phyloP scores from a whole-genome alignment of 2,329 filamentous ascomycete genomes.

The Monilinia fructigena region DNA sequence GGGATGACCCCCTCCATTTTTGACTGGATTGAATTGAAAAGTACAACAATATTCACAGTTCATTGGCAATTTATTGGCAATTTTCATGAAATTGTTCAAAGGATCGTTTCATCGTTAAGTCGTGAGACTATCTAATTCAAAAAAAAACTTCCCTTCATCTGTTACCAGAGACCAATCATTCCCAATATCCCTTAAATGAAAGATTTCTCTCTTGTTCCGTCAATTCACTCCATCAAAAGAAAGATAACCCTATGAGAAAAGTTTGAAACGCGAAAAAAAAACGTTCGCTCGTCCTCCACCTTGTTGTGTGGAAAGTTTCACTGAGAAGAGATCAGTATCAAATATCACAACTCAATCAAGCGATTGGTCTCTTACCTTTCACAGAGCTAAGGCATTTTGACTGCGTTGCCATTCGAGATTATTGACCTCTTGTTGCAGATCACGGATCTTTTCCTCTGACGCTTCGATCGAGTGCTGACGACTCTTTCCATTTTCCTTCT shows the following conservation, averaged over 20 bases:
- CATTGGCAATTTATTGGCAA: conserved; percentile 22
- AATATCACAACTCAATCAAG: background rate
- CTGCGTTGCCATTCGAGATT: conserved; percentile 41
- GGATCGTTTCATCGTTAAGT: conserved; percentile 35
- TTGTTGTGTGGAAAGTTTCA: conserved; percentile 9
- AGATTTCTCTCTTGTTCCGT: conserved; percentile 14
- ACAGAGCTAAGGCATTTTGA: conserved; percentile 19
- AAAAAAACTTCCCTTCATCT: conserved; percentile 26
- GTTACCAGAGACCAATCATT: conserved; percentile 31
- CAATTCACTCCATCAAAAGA: conserved; percentile 23
- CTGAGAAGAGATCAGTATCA: conserved; percentile 21
- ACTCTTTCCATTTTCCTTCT: conserved; percentile 52
- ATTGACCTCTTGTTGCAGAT: conserved; percentile 60
- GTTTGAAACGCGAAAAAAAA: conserved; percentile 22
- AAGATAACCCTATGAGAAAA: conserved; percentile 27
- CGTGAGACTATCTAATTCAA: conserved; percentile 19
- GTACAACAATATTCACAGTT: conserved; percentile 22
- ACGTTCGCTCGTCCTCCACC: conserved; percentile 14
- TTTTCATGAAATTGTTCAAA: conserved; percentile 19
- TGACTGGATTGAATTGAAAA: conserved; percentile 26
- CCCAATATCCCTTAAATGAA: conserved; percentile 16
- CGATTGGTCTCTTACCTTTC: conserved; percentile 23
- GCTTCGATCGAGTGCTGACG: conserved; percentile 70
- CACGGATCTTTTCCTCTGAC: conserved; percentile 66
- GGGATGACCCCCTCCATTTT: conserved; percentile 6